Percentiles rank a stretch among this genome's conserved stretches.
These are phyloP conservation scores for Boletus subparvulus DNA, from an alignment of 768 basidiomycete species.

Conservation along the genomic window DNA sequence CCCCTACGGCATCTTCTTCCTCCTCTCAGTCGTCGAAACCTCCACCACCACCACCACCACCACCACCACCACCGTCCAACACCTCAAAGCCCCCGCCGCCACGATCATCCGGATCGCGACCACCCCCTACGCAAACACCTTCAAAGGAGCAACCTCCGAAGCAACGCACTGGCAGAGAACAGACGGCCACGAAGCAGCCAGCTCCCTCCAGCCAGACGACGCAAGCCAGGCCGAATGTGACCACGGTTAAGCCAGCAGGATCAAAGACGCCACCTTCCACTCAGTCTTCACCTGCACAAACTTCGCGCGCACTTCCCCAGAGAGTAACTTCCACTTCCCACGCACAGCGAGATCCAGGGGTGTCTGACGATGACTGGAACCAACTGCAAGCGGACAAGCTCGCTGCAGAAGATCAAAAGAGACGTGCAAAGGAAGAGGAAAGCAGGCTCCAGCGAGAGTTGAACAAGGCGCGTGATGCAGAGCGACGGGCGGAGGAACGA, in stretches of 20 bases:
- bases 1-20: constrained; percentile 18
- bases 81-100: neutral
- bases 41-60: constrained; percentile 22
- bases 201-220: constrained; percentile 2
- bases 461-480: constrained; percentile 14
- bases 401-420: constrained; percentile 21
- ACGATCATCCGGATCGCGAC: neutral
- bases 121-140: constrained; percentile 17
- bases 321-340: neutral
- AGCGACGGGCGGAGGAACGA: constrained; percentile 25
- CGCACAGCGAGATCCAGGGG: constrained; percentile 46
- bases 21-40: constrained; percentile 22
- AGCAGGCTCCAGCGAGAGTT: constrained; percentile 17
- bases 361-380: constrained; percentile 51
- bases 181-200: neutral
- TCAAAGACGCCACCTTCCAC: neutral
- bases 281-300: neutral
- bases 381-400: constrained; percentile 43
- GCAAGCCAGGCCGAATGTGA: neutral
- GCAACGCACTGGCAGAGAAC: neutral
- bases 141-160: constrained; percentile 1
- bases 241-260: neutral
- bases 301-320: neutral
- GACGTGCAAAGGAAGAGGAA: constrained; percentile 19
- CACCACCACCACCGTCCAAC: constrained; percentile 14